Conservation (phyloP, 2,329 filamentous ascomycete species). For the Biscogniauxia marginata region DNA sequence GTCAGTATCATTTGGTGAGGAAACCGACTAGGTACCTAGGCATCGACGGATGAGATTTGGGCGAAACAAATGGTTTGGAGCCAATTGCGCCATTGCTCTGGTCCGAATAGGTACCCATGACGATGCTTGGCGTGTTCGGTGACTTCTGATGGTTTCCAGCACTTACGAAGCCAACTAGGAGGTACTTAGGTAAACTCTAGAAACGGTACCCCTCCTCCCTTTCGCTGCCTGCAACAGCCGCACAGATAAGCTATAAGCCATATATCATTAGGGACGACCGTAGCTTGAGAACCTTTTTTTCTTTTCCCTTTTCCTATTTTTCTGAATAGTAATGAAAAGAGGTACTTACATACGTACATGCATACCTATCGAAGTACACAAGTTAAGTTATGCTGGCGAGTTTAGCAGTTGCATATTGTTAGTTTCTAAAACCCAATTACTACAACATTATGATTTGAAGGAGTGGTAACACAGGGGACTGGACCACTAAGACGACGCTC, state of each 20-base stretch:
- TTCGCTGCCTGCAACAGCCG: background rate
- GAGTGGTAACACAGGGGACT: background rate
- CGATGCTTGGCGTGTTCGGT: background rate
- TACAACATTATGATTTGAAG: no score
- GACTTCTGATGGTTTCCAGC: background rate
- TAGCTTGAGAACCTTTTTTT: background rate
- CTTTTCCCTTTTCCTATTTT: background rate
- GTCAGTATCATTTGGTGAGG: background rate
- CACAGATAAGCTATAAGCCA: background rate
- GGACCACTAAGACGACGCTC: background rate
- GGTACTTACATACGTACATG: no score
- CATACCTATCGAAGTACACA: no score
- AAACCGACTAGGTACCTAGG: background rate
- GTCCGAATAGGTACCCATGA: background rate
- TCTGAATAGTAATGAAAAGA: conserved; percentile 1
- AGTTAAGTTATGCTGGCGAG: no score
- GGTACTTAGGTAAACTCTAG: no score
- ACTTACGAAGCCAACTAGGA: background rate
- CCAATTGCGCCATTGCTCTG: background rate
- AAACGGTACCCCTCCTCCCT: background rate
- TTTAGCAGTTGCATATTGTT: no score
- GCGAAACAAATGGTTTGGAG: background rate
- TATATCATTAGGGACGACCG: background rate
- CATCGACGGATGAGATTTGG: background rate
- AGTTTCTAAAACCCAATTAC: no score